A percentile compares a stretch with the other conserved stretches of the same genome.
Evolutionary conservation across 106 monocot species (phyloP).

Genomic region (Apostasia ramifera): DNA sequence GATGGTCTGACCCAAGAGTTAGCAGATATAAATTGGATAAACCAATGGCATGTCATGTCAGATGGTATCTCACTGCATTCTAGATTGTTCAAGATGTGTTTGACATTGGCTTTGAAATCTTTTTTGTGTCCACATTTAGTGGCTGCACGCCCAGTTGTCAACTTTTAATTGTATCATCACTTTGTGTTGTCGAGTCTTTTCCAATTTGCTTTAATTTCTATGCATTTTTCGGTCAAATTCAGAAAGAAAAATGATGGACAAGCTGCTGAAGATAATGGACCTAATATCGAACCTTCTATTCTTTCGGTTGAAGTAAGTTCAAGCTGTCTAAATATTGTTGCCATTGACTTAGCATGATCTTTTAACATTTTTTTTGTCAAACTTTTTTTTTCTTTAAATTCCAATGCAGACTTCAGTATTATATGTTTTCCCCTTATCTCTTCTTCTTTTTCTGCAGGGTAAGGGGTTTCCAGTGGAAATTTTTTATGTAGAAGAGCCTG

Average conservation of each 20-base stretch:
- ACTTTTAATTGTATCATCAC: too few relatives aligned
- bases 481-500: slow-evolving; percentile 77
- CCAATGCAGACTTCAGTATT: neutral
- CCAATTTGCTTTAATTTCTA: neutral
- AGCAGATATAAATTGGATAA: too few relatives aligned
- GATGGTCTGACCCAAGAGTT: too few relatives aligned
- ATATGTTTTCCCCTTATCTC: neutral
- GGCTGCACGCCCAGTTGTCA: too few relatives aligned
- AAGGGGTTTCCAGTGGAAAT: slow-evolving; percentile 88
- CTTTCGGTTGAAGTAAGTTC: slow-evolving; percentile 91
- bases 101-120: too few relatives aligned
- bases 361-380: neutral
- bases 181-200: too few relatives aligned
- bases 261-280: slow-evolving; percentile 24
- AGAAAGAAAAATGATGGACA: slow-evolving; percentile 55
- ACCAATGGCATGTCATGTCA: too few relatives aligned
- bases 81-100: too few relatives aligned
- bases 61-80: too few relatives aligned
- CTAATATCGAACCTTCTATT: slow-evolving; percentile 52
- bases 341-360: neutral
- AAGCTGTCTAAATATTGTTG: neutral
- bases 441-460: slow-evolving; percentile 34
- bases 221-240: slow-evolving; percentile 6
- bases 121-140: too few relatives aligned
- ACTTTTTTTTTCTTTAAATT: neutral